Evolutionary conservation across 192 early-diverging fungal species (phyloP).

Genomic region (Linnemannia elongata): DNA sequence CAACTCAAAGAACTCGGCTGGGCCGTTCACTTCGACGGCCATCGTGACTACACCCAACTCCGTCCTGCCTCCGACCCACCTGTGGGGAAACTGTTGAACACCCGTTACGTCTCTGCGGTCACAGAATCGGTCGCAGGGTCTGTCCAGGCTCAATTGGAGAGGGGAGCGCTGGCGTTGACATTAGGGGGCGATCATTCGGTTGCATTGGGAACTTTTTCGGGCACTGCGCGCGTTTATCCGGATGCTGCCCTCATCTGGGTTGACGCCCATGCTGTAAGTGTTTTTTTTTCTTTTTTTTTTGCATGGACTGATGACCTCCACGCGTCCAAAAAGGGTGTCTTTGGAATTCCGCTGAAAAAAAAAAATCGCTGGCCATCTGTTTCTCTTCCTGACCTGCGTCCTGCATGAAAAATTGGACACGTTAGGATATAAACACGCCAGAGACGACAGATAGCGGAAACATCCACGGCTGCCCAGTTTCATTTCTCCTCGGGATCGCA

Average conservation of each 20-base stretch:
- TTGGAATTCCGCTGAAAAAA: neutral
- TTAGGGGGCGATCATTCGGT: conserved; percentile 95
- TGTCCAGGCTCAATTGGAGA: conserved; percentile 69
- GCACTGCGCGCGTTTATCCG: conserved; percentile 76
- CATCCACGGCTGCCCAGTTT: conserved; percentile 94
- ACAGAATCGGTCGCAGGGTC: conserved; percentile 70
- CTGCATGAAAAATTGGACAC: neutral
- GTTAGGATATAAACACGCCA: conserved; percentile 91
- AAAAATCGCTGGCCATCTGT: neutral
- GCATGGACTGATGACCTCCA: neutral
- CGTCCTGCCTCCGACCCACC: conserved; percentile 74
- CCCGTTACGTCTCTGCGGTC: conserved; percentile 83
- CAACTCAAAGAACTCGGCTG: conserved; percentile 86
- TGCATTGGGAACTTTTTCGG: conserved; percentile 87
- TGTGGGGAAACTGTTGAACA: conserved; percentile 82
- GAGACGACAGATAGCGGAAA: conserved; percentile 87
- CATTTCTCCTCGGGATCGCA: conserved; percentile 85
- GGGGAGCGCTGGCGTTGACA: conserved; percentile 83
- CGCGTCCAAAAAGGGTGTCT: neutral
- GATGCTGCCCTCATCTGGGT: conserved; percentile 92
- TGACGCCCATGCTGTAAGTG: conserved; percentile 85
- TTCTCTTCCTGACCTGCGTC: neutral
- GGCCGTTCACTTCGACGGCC: conserved; percentile 75
- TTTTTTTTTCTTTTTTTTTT: neutral
- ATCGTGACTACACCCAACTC: conserved; percentile 74